phyloP scores from a whole-genome alignment of 106 monocot genomes.

The Vanilla planifolia region DNA sequence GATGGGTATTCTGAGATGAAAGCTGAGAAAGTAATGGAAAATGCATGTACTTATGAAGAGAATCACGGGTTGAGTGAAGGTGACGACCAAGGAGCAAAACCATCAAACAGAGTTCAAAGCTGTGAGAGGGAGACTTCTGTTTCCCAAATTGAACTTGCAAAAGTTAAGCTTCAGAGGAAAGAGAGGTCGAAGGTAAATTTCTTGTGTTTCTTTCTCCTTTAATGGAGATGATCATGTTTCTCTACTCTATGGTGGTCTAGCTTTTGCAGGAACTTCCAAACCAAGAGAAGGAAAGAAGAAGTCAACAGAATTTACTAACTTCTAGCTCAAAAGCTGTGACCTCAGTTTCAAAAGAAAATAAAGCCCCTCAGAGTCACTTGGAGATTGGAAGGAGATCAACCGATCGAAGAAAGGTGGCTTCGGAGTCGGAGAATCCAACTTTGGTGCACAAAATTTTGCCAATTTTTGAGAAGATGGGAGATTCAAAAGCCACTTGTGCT shows the following conservation, averaged over 20 bases:
- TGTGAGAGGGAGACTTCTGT: neutral
- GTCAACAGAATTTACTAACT: neutral
- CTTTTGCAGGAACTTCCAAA: neutral
- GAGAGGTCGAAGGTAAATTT: neutral
- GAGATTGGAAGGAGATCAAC: neutral
- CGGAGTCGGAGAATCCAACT: neutral
- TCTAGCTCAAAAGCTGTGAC: neutral
- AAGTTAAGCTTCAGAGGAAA: neutral
- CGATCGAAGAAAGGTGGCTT: neutral
- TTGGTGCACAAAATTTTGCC: neutral
- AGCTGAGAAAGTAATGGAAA: neutral
- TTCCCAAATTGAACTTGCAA: neutral
- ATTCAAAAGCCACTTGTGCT: neutral
- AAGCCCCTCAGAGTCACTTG: neutral
- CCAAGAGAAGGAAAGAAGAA: neutral
- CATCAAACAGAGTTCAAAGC: conserved; percentile 1
- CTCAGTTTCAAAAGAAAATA: neutral
- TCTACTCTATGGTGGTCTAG: neutral
- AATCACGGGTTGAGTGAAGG: neutral
- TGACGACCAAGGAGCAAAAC: neutral
- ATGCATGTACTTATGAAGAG: neutral
- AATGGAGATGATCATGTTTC: neutral
- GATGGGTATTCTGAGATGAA: conserved; percentile 4
- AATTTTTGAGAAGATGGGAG: neutral
- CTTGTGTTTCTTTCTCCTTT: neutral